Evolutionary conservation across 2,329 filamentous ascomycete genomes (phyloP).

Genomic region (Cladosporium colombiae): DNA sequence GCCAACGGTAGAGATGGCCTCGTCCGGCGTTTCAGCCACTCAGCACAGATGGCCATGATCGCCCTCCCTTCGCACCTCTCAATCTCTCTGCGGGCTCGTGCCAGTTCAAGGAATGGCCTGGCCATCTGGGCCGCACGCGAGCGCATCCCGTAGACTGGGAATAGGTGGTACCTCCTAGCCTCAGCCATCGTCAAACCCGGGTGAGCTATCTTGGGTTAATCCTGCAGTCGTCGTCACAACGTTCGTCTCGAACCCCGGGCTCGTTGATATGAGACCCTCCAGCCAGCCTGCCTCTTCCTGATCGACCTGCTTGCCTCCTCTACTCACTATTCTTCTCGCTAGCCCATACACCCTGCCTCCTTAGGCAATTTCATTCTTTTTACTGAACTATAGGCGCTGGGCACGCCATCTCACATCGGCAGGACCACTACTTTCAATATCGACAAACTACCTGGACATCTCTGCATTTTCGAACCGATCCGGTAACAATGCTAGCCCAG

Average conservation of each 20-base stretch:
- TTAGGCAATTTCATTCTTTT: slow-evolving; percentile 19
- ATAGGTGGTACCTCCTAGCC: not conserved
- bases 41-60: not conserved
- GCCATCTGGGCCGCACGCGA: slow-evolving; percentile 14
- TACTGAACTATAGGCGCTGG: slow-evolving; percentile 12
- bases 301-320: slow-evolving; percentile 6
- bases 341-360: slow-evolving; percentile 17
- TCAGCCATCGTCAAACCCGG: slow-evolving; percentile 14
- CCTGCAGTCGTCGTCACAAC: not conserved
- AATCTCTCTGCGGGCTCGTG: slow-evolving; percentile 19
- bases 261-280: slow-evolving; percentile 18
- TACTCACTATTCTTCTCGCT: not conserved
- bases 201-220: slow-evolving; percentile 9
- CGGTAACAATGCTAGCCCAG: slow-evolving; percentile 7
- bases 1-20: not conserved
- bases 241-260: not conserved
- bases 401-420: slow-evolving; percentile 14
- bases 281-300: slow-evolving; percentile 14
- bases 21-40: slow-evolving; percentile 17
- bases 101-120: slow-evolving; percentile 17
- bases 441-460: not conserved
- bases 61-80: slow-evolving; percentile 10
- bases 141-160: not conserved
- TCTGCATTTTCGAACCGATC: not conserved
- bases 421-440: slow-evolving; percentile 13